Evolutionary conservation across 768 basidiomycete species (phyloP), one percentile per base, ranked within the genome.

Genomic region (Lactarius trivialis): DNA sequence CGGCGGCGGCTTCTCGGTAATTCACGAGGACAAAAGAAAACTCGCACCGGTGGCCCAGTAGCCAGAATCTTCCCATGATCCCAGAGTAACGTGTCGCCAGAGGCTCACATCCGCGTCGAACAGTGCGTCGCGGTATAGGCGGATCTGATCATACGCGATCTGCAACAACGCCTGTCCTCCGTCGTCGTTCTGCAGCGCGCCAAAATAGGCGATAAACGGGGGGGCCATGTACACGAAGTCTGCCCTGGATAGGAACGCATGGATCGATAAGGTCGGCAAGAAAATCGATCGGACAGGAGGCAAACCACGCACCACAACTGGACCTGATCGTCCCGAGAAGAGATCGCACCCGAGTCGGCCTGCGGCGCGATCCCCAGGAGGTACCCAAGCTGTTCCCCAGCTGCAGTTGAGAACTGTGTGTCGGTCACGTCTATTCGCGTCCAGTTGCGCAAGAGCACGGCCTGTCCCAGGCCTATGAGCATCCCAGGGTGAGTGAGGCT

Each of bases 131-230:
- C 85, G 79, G 67, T 88, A 88, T 12, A 85, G 73, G 34, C 73
- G 69, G 61, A 77, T 78, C 69, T 87, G 86, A 53, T 81, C 76
- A 68, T 83, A 85, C 1, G 85, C 83, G 4, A 69, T 69, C 45
- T 77, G 75, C 53, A 87, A 64, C 7, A 84, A 63, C 0, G 69
- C 63, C 49, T 64, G 65, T 68, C 76, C 74, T 19, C 58, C 64
- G 45, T 72, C 59, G 59, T 75, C 77, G 21, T 74, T 73, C 68
- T 77, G 66, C n/a, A 81, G 66, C 4, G 78, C 78, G 19, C 84
- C 85, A 64, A 76, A 85, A 71, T 86, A 86, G 24, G 86, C 85
- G 55, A 87, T 79, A 70, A 86, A 86, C 2, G 84, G 83, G 15
- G 84, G 83, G 1, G 75, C 82, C 85, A 84, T 85, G 71, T 81